These are phyloP conservation scores for Chaetomium tenue DNA, from an alignment of 495 filamentous ascomycete species.

Conservation along the genomic window DNA sequence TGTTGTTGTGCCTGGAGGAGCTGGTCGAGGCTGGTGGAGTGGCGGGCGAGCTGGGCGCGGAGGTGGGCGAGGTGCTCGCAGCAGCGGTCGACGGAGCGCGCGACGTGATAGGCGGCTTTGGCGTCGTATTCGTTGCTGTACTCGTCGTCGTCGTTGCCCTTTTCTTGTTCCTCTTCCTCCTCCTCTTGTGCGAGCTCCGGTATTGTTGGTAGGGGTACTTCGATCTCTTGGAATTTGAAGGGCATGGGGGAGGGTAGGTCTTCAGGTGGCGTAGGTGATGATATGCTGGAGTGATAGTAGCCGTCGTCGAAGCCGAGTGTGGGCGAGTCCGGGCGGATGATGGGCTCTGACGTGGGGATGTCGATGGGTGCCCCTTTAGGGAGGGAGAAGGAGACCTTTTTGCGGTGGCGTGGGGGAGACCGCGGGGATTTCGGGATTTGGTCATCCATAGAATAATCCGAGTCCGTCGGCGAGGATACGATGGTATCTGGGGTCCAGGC, in stretches of 20 bases:
- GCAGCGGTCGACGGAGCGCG: slow-evolving; percentile 45
- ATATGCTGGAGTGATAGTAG: slow-evolving; percentile 30
- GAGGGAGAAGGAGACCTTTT: slow-evolving; percentile 55
- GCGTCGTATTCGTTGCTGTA: too few relatives aligned
- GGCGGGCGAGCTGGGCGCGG: slow-evolving; percentile 40
- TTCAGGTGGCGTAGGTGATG: slow-evolving; percentile 24
- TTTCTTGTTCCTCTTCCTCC: neutral
- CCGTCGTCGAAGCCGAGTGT: slow-evolving; percentile 46
- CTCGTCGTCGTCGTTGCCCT: slow-evolving; percentile 15
- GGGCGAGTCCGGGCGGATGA: slow-evolving; percentile 48
- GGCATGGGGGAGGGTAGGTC: neutral
- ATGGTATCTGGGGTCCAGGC: slow-evolving; percentile 42
- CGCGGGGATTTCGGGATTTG: slow-evolving; percentile 26
- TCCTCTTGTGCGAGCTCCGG: slow-evolving; percentile 23
- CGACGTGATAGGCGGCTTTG: slow-evolving; percentile 38
- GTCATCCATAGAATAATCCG: slow-evolving; percentile 44
- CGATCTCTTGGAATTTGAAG: slow-evolving; percentile 30
- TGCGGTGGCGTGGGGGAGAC: slow-evolving; percentile 39
- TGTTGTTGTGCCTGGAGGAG: slow-evolving; percentile 29
- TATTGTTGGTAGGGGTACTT: slow-evolving; percentile 28
- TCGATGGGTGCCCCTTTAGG: slow-evolving; percentile 35
- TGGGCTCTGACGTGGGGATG: slow-evolving; percentile 34
- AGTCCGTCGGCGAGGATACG: slow-evolving; percentile 45
- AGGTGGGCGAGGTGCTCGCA: slow-evolving; percentile 44
- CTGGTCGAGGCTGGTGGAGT: slow-evolving; percentile 40